Evolutionary conservation across 345 rosid genomes (phyloP).

Genomic region (Raphanus sativus): DNA sequence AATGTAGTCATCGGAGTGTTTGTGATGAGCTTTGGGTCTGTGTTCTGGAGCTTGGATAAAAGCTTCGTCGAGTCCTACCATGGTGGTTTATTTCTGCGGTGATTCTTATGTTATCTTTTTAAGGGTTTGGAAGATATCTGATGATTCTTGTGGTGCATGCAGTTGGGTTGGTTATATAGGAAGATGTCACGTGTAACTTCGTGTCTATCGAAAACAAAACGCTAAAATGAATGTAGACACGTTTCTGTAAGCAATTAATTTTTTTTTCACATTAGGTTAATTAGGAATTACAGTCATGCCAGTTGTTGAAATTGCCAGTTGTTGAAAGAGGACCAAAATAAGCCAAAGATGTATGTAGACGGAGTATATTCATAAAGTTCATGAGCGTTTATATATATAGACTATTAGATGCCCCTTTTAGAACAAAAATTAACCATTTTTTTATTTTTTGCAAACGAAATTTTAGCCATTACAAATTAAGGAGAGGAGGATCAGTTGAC

Average conservation of each 20-base stretch:
- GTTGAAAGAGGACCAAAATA: background rate
- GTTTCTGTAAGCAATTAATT: background rate
- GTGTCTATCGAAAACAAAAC: background rate
- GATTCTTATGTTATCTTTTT: background rate
- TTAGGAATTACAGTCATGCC: background rate
- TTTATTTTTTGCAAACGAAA: background rate
- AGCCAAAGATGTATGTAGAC: background rate
- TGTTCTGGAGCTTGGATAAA: background rate
- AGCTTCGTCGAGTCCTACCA: background rate
- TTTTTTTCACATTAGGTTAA: background rate
- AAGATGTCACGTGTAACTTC: background rate
- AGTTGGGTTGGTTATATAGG: background rate
- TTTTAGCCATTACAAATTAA: background rate
- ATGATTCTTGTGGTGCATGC: background rate
- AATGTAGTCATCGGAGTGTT: background rate
- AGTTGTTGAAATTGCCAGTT: background rate
- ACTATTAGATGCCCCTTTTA: background rate
- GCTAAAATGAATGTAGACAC: background rate
- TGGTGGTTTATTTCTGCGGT: background rate
- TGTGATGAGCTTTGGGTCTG: background rate
- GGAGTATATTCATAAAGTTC: background rate
- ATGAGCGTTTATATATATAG: background rate
- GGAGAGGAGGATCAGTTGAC: background rate
- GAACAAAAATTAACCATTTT: background rate
- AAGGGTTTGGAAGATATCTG: background rate